Percentiles rank a stretch among this genome's conserved stretches.
Conservation (phyloP, 345 rosid genomes). For the Kandelia obovata region DNA sequence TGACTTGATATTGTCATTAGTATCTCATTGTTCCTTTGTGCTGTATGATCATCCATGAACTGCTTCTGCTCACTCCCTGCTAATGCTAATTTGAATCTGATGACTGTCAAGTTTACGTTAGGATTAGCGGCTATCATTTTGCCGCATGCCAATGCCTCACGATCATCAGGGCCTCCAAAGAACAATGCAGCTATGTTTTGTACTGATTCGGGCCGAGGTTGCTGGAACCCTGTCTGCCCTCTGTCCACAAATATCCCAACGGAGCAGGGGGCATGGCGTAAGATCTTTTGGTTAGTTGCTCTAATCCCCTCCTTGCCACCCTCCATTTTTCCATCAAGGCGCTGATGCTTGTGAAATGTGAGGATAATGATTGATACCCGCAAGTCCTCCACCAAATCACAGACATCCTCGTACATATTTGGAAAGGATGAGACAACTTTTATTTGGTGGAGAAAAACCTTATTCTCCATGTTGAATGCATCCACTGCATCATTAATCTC, state of each 20-base stretch:
- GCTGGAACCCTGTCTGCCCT: conserved; percentile 68
- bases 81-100: conserved; percentile 39
- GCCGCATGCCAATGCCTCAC: conserved; percentile 80
- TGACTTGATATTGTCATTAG: conserved; percentile 41
- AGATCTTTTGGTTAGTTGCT: conserved; percentile 61
- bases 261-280: conserved; percentile 74
- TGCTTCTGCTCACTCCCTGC: background rate
- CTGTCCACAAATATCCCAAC: conserved; percentile 68
- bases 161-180: conserved; percentile 87
- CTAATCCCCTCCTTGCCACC: conserved; percentile 56
- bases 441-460: conserved; percentile 43
- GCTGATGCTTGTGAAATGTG: conserved; percentile 87
- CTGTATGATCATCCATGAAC: background rate
- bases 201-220: conserved; percentile 40
- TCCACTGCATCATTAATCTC: conserved; percentile 75
- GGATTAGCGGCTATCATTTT: conserved; percentile 46
- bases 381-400: conserved; percentile 60
- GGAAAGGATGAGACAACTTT: conserved; percentile 56
- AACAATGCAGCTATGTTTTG: conserved; percentile 68
- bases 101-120: conserved; percentile 49
- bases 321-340: conserved; percentile 68
- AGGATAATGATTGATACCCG: conserved; percentile 63
- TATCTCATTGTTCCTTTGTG: conserved; percentile 28
- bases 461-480: conserved; percentile 44
- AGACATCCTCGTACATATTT: conserved; percentile 64